Conservation (phyloP, 2,329 filamentous ascomycete genomes). For the Fusarium pininemorale region DNA sequence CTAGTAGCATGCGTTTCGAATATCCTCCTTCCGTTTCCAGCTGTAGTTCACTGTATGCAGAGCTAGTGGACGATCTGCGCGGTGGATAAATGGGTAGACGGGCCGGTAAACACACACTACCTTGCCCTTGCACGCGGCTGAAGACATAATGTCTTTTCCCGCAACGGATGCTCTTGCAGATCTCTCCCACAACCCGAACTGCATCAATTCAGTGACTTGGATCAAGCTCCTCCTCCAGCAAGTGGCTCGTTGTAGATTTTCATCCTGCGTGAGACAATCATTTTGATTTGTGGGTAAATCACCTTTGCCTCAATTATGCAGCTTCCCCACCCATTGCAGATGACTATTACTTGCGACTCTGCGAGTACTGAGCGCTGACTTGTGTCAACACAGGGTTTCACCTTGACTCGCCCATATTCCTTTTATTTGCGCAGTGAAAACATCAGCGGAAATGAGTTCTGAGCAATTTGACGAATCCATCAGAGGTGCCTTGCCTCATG, state of each 20-base stretch:
- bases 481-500: conserved; percentile 9
- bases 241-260: background rate
- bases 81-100: conserved; percentile 6
- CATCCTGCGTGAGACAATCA: background rate
- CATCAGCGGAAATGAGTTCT: background rate
- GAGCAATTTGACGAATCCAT: conserved; percentile 17
- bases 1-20: background rate
- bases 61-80: background rate
- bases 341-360: too few species aligned
- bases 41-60: background rate
- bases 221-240: background rate
- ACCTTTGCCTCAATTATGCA: background rate
- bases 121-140: too few species aligned
- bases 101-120: background rate
- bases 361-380: too few species aligned
- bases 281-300: background rate
- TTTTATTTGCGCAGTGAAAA: background rate
- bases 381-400: background rate
- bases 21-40: background rate
- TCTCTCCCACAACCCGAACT: too few species aligned
- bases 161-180: background rate
- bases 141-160: too few species aligned
- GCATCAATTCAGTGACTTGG: background rate
- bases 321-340: background rate
- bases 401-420: background rate